Conservation (phyloP, 2,329 filamentous ascomycete genomes). For the Orbilia javanica region DNA sequence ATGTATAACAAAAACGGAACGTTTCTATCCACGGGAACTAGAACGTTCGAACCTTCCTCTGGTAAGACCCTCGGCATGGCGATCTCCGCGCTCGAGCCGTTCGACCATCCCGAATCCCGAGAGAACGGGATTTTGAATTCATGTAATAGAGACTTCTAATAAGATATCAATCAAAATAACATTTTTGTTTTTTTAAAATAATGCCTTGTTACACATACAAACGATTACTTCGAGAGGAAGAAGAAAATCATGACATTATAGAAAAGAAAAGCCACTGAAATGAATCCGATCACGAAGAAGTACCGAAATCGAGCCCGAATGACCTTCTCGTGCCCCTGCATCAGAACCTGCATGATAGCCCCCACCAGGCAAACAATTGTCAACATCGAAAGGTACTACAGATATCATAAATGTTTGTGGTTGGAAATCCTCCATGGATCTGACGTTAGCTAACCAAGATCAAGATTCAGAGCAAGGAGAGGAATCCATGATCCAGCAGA, state of each 20-base stretch:
- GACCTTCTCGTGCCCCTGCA: constrained; percentile 33
- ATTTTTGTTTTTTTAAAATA: not conserved
- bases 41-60: constrained; percentile 16
- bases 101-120: constrained; percentile 20
- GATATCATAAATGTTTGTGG: too few species aligned
- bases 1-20: not conserved
- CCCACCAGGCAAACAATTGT: constrained; percentile 14
- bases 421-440: too few species aligned
- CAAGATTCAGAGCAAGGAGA: not conserved
- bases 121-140: not conserved
- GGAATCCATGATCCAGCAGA: not conserved
- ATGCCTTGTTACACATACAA: not conserved
- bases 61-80: not conserved
- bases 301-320: constrained; percentile 44
- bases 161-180: not conserved
- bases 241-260: constrained; percentile 2
- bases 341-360: constrained; percentile 27
- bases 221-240: not conserved
- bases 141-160: constrained; percentile 21
- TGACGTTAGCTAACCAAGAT: not conserved
- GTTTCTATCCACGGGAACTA: constrained; percentile 16
- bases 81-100: constrained; percentile 34
- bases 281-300: constrained; percentile 16
- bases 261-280: not conserved
- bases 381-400: constrained; percentile 7